Evolutionary conservation across 2,329 filamentous ascomycete genomes (phyloP), one percentile per base, ranked within the genome.

Genomic region (Hymenoscyphus fructigenus): DNA sequence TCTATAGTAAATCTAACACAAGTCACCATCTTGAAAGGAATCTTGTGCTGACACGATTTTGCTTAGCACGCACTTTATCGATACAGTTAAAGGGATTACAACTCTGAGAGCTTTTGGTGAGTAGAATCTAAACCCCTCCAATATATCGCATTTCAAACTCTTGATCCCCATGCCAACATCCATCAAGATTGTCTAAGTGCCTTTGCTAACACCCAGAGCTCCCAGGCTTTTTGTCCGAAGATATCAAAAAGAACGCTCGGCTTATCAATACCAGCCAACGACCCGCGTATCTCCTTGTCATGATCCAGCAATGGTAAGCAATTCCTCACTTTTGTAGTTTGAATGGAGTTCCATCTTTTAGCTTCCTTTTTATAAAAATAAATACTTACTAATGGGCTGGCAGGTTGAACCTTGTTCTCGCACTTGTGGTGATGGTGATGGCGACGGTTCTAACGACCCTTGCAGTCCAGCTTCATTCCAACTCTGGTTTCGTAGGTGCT

Each of bases 211-310:
- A 36, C 3, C 10, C 34, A 47, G 7, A 23, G 23, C 15, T 44
- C 7, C 10, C 34, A 47, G 17, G 44, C 4, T 47, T 23, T 23
- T n/a, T 47, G n/a, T 20, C 44, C 3, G 71, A 74, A 5, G 77
- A 80, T 61, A 75, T 80, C 17, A 69, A 79, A 38, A 79, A 79
- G 64, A 84, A 83, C 63, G 72, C 80, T 20, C 66, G 69, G 6
- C 77, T 84, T 0, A 75, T 88, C 1, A 82, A 88, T 65, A 74
- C 74, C 7, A 85, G 84, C 0, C 85, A 88, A 69, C 76, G 78
- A 26, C 85, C 85, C 0, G 85, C 83, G 62, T 88, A 88, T 68
- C 77, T 87, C 0, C 77, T 88, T 9, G 83, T 80, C 62, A 81
- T 81, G 56, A 80, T 86, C 2, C 86, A 88, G 70, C 79, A 83